These are phyloP conservation scores for Geotrichum restrictum DNA, from an alignment of 1,139 yeast genomes.

Conservation along the genomic window DNA sequence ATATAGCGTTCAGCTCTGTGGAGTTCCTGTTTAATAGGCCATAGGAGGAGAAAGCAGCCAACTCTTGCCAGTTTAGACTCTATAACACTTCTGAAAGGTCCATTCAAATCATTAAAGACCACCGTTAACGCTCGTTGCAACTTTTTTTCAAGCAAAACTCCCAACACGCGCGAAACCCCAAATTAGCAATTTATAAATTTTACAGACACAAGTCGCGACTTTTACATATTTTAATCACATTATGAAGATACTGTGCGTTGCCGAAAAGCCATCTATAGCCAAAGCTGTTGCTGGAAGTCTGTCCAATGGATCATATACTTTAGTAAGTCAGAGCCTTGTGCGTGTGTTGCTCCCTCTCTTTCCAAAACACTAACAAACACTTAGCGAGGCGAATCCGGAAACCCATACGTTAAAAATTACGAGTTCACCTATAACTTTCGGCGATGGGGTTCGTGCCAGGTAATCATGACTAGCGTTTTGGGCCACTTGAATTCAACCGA, in stretches of 20 bases:
- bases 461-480: constrained; percentile 85
- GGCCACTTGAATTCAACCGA: constrained; percentile 76
- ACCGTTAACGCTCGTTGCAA: too few relatives aligned
- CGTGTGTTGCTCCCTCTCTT: neutral
- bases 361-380: neutral
- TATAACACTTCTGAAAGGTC: too few relatives aligned
- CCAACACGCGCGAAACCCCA: too few relatives aligned
- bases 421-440: constrained; percentile 66
- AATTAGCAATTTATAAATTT: too few relatives aligned
- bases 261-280: constrained; percentile 95
- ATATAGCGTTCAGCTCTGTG: too few relatives aligned
- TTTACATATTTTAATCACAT: too few relatives aligned
- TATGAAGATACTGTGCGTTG: constrained; percentile 85
- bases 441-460: constrained; percentile 63
- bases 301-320: constrained; percentile 61
- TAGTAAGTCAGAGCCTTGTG: constrained; percentile 22
- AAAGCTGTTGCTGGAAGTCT: constrained; percentile 73
- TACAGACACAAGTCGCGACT: too few relatives aligned
- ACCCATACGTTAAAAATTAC: constrained; percentile 73
- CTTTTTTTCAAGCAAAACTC: too few relatives aligned
- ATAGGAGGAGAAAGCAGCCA: too few relatives aligned
- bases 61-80: too few relatives aligned
- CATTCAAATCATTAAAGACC: too few relatives aligned
- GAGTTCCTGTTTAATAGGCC: too few relatives aligned
- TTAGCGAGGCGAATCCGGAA: constrained; percentile 45